Base-by-base conservation (phyloP, 2,329 filamentous ascomycete species). In the Parascedosporium putredinis region DNA sequence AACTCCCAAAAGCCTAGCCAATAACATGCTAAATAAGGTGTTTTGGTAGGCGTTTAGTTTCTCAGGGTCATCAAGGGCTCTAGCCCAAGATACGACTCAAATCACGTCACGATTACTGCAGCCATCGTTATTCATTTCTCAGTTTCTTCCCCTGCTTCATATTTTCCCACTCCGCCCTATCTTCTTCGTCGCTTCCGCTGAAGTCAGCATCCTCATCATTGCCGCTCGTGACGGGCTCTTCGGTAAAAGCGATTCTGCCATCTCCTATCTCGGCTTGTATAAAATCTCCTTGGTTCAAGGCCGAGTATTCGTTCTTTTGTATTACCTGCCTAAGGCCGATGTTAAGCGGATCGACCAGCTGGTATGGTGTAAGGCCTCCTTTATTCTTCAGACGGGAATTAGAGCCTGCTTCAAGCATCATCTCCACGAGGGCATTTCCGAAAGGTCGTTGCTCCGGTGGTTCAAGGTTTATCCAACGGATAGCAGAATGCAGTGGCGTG, bases 381-480 rank as follows among this genome's bases (percentile, higher is more conserved):
- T 84, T 85, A 70, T 91, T 91, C 64, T 70, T 71, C 58, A 71
- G 57, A 53, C 77, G 73, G 50, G 76, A 66, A 66, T 67, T 74
- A 47, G 70, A 75, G 51, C 88, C 88, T 50, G 87, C 87, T 68
- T 93, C 87, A 55, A 91, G 75, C 74, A 94, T 81, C 74, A 93
- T 88, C 58, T 83, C 76, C 57, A 91, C 76, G 49, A 93, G 74
- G 16, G 77, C 74, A 57, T 74, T 71, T 56, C 83, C 86, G 55
- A 79, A 79, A 53, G 76, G 71, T 66, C 79, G 77, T 64, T 86
- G 80, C 50, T 74, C 74, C 42, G 74, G 69, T 31, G 76, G 74
- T 59, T 86, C 76, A 50, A 69, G 68, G 73, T 90, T 90, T 68
- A 85, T 77, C 74, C 81, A 91, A 60, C 84, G 78, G 57, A 93